Evolutionary conservation across 305 asterid genomes (phyloP).

Genomic region (Fraxinus sp.): DNA sequence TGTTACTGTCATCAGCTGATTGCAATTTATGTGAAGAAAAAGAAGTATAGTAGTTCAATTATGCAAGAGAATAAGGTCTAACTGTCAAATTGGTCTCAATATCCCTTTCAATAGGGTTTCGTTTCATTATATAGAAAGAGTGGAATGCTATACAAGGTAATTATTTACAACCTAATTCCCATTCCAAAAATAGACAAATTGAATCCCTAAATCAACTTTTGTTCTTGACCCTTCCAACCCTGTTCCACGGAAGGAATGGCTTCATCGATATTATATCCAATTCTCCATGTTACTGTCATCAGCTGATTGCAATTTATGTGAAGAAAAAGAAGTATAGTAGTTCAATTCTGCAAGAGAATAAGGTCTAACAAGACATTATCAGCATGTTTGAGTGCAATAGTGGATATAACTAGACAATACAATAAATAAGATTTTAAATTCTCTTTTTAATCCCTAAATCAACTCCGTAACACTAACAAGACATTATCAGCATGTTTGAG

Average conservation of each 20-base stretch:
- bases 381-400: neutral
- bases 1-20: slow-evolving; percentile 79
- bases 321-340: neutral
- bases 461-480: no score
- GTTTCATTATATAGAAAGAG: no score
- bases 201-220: neutral
- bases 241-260: slow-evolving; percentile 77
- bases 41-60: neutral
- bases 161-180: no score
- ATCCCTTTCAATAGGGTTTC: no score
- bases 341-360: neutral
- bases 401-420: neutral
- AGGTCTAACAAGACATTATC: neutral
- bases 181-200: no score
- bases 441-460: no score
- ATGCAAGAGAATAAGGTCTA: neutral
- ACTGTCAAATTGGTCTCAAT: no score
- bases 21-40: neutral
- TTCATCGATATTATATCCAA: slow-evolving; percentile 75
- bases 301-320: slow-evolving; percentile 23
- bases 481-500: neutral
- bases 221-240: slow-evolving; percentile 47
- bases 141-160: no score
- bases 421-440: neutral
- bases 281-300: slow-evolving; percentile 98